Base-by-base conservation (phyloP, 768 basidiomycete species). In the Tricholoma flavovirens region DNA sequence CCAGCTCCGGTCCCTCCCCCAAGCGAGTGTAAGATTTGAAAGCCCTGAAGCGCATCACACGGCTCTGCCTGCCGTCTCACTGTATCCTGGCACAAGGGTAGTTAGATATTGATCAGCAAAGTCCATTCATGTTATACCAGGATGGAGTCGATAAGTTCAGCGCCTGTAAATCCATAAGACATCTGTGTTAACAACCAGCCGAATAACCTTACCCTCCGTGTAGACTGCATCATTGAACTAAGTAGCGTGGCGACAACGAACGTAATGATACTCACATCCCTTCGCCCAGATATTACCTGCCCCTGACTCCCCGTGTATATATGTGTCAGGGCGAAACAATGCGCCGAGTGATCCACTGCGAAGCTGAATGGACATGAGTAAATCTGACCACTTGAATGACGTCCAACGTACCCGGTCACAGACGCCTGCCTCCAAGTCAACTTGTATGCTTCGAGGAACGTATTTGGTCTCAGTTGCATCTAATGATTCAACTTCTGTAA, bases 271-370 rank as follows among this genome's bases (percentile, higher is more conserved):
- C 87, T 73, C 63, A 90, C 90, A 90, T 79, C 90, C 92, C 74
- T 97, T 96, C 14, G 93, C 93, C 90, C 92, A 97, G 60, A 95
- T 96, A 64, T 98, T 97, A 15, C 93, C 94, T 0, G 93, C 81
- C n/a, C 80, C 79, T 1, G 71, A 69, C 40, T 79, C 72, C 1
- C 83, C 79, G 35, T 82, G 80, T 48, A 94, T 67, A 67, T 81
- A 96, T 1, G 91, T 96, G 66, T 94, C 93, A 2, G 95, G 95
- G 49, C 86, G 82, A 74, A 94, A 97, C 5, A 98, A 77, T 7
- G 67, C 62, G 2, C 93, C 93, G 36, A 90, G 71, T 2, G 79
- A 71, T 10, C 92, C 89, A 24, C 83, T 77, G 48, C 83, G 83
- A 50, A 92, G 72, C 83, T 91, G 53, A 7, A 35, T 53, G 55